Conservation (phyloP, 75 land plant genomes). For the Selaginella moellendorffii region DNA sequence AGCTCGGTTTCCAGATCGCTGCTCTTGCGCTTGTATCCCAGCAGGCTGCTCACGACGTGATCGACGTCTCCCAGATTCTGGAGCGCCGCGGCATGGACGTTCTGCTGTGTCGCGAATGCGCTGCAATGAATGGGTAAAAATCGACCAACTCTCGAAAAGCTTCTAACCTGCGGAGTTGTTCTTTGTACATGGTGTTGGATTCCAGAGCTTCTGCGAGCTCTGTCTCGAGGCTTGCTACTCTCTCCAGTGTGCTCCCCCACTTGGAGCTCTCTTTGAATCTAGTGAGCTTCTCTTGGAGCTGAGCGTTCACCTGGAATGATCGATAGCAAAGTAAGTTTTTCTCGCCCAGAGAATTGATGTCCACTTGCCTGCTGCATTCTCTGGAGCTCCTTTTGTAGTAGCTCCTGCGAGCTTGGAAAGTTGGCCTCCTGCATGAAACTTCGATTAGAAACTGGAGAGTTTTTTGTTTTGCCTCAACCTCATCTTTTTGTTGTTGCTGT, state of each 20-base stretch:
- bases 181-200: constrained; percentile 23
- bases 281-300: constrained; percentile 38
- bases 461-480: too few relatives aligned
- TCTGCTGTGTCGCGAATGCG: constrained; percentile 29
- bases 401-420: constrained; percentile 27
- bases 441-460: too few relatives aligned
- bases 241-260: constrained; percentile 28
- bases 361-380: constrained; percentile 41
- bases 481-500: too few relatives aligned
- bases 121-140: constrained; percentile 12
- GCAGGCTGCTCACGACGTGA: constrained; percentile 7
- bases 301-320: constrained; percentile 47
- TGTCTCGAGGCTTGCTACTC: constrained; percentile 35
- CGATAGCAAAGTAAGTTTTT: neutral
- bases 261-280: constrained; percentile 33
- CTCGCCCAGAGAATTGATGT: neutral
- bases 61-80: constrained; percentile 22
- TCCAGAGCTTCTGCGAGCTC: constrained; percentile 53
- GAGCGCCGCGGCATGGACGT: constrained; percentile 24
- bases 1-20: constrained; percentile 3
- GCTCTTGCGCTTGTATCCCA: constrained; percentile 23
- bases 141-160: too few relatives aligned
- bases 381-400: constrained; percentile 38
- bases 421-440: too few relatives aligned
- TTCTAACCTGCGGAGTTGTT: constrained; percentile 41